Evolutionary conservation across 2,329 filamentous ascomycete species (phyloP), one percentile per base, ranked within the genome.

Genomic region (Emydomyces testavorans): DNA sequence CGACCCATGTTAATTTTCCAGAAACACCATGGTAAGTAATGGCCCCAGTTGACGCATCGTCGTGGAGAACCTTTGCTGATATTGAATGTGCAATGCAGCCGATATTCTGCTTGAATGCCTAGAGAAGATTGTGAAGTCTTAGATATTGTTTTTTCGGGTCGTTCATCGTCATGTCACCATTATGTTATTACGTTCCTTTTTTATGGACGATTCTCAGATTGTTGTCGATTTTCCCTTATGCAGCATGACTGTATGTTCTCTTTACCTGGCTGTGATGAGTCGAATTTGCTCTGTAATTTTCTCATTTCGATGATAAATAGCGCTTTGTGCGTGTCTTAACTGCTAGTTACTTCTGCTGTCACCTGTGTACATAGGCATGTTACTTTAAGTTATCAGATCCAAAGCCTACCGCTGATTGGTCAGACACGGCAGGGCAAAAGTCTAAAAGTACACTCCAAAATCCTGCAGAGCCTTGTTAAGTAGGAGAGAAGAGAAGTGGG

Each of bases 1-100:
- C 73, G 88, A 58, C 89, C 88, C 36, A 94, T 94, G 89, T 70
- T 95, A 58, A 82, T 89, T 60, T 92, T 95, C 74, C 84, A 94
- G 78, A 78, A 87, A 75, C 79, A 83, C 64, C 90, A 96, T 67
- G 89, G 70, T 71, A 59, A 60, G 69, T 56, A 10, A 18, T 13
- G n/a, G n/a, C n/a, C n/a, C n/a, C n/a, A n/a, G n/a, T n/a, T n/a
- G n/a, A n/a, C n/a, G n/a, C n/a, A n/a, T n/a, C n/a, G n/a, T n/a
- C n/a, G n/a, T n/a, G 31, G 28, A 11, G n/a, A 16, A 4, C 31
- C 4, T 15, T 36, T 50, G 31, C 54, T 61, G 56, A 58, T 50
- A 46, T 28, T 41, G 38, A 53, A n/a, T 45, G 47, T 43, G 39
- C 52, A n/a, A 46, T 51, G 13, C 52, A 69, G 66, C 83, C 18